These are phyloP conservation scores for Diaporthe ilicicola DNA, from an alignment of 2,329 filamentous ascomycete genomes.

Conservation along the genomic window DNA sequence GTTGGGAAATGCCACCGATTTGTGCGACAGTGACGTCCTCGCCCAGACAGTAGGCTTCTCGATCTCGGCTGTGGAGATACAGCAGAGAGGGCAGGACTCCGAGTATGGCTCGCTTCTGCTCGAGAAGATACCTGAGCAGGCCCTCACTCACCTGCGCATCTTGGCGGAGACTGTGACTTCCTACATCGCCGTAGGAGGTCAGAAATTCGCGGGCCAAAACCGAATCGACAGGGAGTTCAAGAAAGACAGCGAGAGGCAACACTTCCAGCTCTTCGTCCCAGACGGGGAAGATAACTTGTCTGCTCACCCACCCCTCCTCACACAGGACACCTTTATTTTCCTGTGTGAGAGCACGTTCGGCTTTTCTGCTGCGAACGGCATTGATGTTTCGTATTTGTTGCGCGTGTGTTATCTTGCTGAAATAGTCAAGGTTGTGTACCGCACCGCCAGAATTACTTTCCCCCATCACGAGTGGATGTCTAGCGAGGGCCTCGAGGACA, in stretches of 20 bases:
- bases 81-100: conserved; percentile 84
- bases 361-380: conserved; percentile 70
- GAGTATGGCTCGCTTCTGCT: conserved; percentile 78
- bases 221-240: conserved; percentile 73
- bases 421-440: conserved; percentile 80
- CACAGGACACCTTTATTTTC: conserved; percentile 80
- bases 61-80: conserved; percentile 88
- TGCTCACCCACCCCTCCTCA: conserved; percentile 62
- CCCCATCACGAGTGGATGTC: conserved; percentile 48
- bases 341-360: conserved; percentile 81
- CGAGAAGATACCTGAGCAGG: conserved; percentile 84
- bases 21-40: conserved; percentile 66
- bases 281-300: conserved; percentile 1
- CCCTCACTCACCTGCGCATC: conserved; percentile 86
- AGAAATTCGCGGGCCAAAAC: conserved; percentile 68
- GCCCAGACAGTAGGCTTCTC: conserved; percentile 79
- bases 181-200: conserved; percentile 79
- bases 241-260: conserved; percentile 74
- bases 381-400: conserved; percentile 82
- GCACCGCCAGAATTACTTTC: conserved; percentile 63
- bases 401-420: conserved; percentile 91
- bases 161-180: conserved; percentile 88
- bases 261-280: conserved; percentile 76
- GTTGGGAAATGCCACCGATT: conserved; percentile 50
- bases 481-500: conserved; percentile 42